phyloP scores from a whole-genome alignment of 2,329 filamentous ascomycete genomes.

The Ascochyta fabae region DNA sequence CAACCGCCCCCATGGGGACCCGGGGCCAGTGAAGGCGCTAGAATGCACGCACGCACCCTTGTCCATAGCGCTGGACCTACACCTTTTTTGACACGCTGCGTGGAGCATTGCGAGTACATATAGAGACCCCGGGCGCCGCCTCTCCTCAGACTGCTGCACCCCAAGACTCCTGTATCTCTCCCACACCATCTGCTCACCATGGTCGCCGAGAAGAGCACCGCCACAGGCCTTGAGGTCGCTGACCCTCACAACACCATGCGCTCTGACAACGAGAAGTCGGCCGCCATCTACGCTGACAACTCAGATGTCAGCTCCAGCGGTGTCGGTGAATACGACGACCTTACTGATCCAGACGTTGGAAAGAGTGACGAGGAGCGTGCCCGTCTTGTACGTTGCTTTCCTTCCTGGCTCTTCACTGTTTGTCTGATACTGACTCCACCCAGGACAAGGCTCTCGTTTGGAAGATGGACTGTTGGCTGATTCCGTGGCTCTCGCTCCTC shows the following conservation, averaged over 20 bases:
- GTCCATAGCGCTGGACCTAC: slow-evolving; percentile 7
- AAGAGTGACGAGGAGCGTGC: slow-evolving; percentile 45
- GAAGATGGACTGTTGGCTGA: slow-evolving; percentile 52
- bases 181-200: slow-evolving; percentile 30
- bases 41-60: slow-evolving; percentile 9
- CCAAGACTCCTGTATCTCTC: slow-evolving; percentile 26
- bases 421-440: slow-evolving; percentile 20
- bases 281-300: slow-evolving; percentile 32
- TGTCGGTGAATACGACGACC: slow-evolving; percentile 40
- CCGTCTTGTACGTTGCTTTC: slow-evolving; percentile 34
- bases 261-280: slow-evolving; percentile 33
- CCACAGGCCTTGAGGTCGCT: slow-evolving; percentile 20
- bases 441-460: slow-evolving; percentile 49
- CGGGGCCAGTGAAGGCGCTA: slow-evolving; percentile 24
- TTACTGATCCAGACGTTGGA: slow-evolving; percentile 45
- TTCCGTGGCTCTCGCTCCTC: slow-evolving; percentile 51
- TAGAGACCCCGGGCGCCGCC: slow-evolving; percentile 35
- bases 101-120: slow-evolving; percentile 34
- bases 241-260: slow-evolving; percentile 9
- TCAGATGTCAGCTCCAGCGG: slow-evolving; percentile 31
- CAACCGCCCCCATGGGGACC: slow-evolving; percentile 48
- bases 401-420: neutral
- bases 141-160: slow-evolving; percentile 15
- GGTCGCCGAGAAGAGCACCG: slow-evolving; percentile 37
- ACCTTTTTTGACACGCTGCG: slow-evolving; percentile 6